Evolutionary conservation across 1,284 basidiomycete genomes (phyloP), one percentile per base, ranked within the genome.

Genomic region (Fomitopsis pinicola): DNA sequence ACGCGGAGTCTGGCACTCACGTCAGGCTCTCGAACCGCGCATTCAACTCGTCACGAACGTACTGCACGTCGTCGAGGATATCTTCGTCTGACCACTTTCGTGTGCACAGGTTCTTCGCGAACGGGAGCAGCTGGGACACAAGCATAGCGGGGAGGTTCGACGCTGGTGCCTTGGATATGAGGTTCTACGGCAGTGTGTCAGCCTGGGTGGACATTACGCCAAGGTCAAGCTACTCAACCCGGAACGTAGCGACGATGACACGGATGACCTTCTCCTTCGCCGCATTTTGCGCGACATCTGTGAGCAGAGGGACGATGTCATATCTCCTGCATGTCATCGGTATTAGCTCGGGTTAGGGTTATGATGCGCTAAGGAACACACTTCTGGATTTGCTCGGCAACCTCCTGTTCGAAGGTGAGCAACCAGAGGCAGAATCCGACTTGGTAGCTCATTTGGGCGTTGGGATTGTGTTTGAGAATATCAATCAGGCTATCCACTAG

Each of bases 241-340:
- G 81, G 78, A 98, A 92, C 0, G 95, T 96, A 7, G 97, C 94
- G 10, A 98, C 82, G 58, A 97, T 88, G n/a, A 99, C 91, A 19
- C 97, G 89, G 63, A 95, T 92, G 33, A 99, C 94, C 75, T 99
- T 99, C 78, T 99, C 97, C 77, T 99, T 99, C 48, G 94, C 91
- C 1, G 96, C 96, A 19, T 78, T 85, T 73, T 96, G 93, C 2
- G 95, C 95, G 35, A 95, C 87, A 48, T 91, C 87, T 42, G 89
- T 89, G 42, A 99, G 82, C 19, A 94, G 77, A n/a, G 94, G 89
- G 66, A 98, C 88, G 46, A 98, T 83, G 69, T 96, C 57, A 26
- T 38, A 48, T 15, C 44, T 10, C 38, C n/a, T 52, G n/a, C 46
- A 42, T 1, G n/a, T 2, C n/a, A 4, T n/a, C 14, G 10, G 10